Evolutionary conservation across 2,329 filamentous ascomycete genomes (phyloP).

Genomic region (Pseudocercospora cruenta): DNA sequence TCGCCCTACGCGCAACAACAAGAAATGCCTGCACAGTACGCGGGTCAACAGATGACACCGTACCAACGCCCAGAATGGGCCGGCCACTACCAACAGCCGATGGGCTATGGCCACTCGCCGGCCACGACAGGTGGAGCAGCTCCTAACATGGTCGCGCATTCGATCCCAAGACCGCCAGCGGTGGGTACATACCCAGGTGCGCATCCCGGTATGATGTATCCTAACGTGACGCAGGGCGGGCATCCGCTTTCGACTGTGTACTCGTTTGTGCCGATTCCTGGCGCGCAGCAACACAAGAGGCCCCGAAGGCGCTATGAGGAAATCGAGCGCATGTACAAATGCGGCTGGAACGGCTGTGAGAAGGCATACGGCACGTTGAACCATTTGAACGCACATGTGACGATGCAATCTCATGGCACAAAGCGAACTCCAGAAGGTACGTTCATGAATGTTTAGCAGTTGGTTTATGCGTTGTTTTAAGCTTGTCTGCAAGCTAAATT

Average conservation of each 20-base stretch:
- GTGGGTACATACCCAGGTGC: conserved; percentile 52
- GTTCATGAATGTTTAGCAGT: conserved; percentile 37
- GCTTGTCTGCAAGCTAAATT: conserved; percentile 22
- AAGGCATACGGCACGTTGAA: conserved; percentile 98
- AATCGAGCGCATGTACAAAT: conserved; percentile 99
- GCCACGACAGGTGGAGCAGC: conserved; percentile 60
- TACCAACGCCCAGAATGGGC: conserved; percentile 75
- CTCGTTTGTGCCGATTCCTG: conserved; percentile 95
- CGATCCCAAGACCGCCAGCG: conserved; percentile 62
- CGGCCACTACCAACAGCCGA: conserved; percentile 60
- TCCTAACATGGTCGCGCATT: conserved; percentile 63
- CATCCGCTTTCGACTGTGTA: conserved; percentile 77
- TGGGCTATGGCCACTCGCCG: conserved; percentile 55
- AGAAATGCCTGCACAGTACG: conserved; percentile 79
- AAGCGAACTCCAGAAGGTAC: conserved; percentile 97
- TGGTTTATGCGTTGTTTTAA: conserved; percentile 19
- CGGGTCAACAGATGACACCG: conserved; percentile 64
- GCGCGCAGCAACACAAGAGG: conserved; percentile 95
- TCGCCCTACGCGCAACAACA: conserved; percentile 83
- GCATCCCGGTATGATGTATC: conserved; percentile 31
- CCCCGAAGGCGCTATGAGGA: conserved; percentile 93
- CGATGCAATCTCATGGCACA: conserved; percentile 94
- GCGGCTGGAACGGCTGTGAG: conserved; percentile 96
- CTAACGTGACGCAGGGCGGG: conserved; percentile 48
- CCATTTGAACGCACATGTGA: conserved; percentile 96